Percentiles rank a stretch among this genome's conserved stretches.
These are phyloP conservation scores for Calonectria leucothoes DNA, from an alignment of 2,329 filamentous ascomycete genomes.

Conservation along the genomic window DNA sequence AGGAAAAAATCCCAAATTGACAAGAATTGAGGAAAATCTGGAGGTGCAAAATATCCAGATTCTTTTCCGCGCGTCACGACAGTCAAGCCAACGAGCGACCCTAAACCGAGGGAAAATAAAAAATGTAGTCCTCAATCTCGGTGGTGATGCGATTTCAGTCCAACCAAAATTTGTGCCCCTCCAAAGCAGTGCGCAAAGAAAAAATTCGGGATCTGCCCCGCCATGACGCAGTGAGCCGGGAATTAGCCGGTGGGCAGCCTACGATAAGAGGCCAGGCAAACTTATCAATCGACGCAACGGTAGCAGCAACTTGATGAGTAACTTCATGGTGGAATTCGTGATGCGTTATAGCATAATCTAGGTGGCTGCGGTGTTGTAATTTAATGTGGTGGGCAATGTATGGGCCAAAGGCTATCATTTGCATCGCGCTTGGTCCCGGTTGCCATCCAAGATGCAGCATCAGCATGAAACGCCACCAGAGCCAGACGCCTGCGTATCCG, in stretches of 20 bases:
- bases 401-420: neutral
- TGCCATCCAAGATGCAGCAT: neutral
- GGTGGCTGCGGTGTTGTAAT: neutral
- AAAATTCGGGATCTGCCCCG: slow-evolving; percentile 17
- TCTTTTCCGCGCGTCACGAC: neutral
- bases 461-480: neutral
- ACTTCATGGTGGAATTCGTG: neutral
- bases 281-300: neutral
- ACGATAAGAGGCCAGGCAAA: neutral
- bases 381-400: neutral
- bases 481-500: neutral
- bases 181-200: slow-evolving; percentile 19
- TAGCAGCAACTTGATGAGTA: neutral
- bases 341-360: neutral
- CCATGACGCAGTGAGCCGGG: slow-evolving; percentile 25
- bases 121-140: neutral
- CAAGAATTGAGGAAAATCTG: neutral
- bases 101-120: neutral
- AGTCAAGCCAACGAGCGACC: neutral
- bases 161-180: slow-evolving; percentile 20
- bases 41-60: neutral
- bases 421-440: neutral
- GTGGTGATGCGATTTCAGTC: slow-evolving; percentile 12
- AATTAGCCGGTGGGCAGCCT: slow-evolving; percentile 14
- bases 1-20: neutral